Percentiles rank a stretch among this genome's conserved stretches.
Conservation (phyloP, 306 rosid genomes). For the Pueraria montana region DNA sequence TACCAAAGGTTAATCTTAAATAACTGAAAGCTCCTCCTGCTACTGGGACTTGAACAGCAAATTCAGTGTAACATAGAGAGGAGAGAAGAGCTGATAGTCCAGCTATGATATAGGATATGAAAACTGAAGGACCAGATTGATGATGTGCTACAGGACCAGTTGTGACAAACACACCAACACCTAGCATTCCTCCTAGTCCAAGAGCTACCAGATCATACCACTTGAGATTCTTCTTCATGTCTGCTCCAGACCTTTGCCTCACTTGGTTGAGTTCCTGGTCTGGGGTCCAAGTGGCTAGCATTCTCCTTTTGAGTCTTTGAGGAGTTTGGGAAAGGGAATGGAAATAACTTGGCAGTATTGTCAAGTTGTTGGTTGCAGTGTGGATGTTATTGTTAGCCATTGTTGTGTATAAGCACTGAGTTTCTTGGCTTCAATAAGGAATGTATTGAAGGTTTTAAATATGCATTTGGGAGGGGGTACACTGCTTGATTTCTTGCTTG, state of each 20-base stretch:
- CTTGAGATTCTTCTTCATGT: conserved; percentile 84
- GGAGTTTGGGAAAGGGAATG: conserved; percentile 84
- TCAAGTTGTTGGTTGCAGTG: conserved; percentile 46
- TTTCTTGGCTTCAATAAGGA: conserved; percentile 49
- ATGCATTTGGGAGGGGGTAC: conserved; percentile 54
- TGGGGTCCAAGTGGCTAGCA: conserved; percentile 95
- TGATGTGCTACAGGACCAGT: conserved; percentile 77
- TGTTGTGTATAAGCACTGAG: conserved; percentile 2
- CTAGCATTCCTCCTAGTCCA: conserved; percentile 97
- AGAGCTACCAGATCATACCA: conserved; percentile 89
- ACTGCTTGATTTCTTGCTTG: conserved; percentile 42
- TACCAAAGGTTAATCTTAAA: conserved; percentile 89
- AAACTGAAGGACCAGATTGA: conserved; percentile 80
- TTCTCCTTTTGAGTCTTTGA: conserved; percentile 79
- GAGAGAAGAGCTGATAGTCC: conserved; percentile 92
- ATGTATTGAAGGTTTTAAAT: conserved; percentile 63
- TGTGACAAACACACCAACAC: conserved; percentile 91
- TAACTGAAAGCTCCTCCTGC: conserved; percentile 99
- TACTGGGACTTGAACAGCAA: conserved; percentile 90
- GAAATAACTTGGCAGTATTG: conserved; percentile 64
- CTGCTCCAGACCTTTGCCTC: conserved; percentile 89
- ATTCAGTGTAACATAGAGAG: conserved; percentile 90
- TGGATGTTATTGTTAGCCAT: conserved; percentile 48
- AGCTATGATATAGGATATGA: conserved; percentile 84
- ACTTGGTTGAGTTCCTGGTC: conserved; percentile 89